Evolutionary conservation across 2,329 filamentous ascomycete genomes (phyloP).

Genomic region (Fusarium chuoi): DNA sequence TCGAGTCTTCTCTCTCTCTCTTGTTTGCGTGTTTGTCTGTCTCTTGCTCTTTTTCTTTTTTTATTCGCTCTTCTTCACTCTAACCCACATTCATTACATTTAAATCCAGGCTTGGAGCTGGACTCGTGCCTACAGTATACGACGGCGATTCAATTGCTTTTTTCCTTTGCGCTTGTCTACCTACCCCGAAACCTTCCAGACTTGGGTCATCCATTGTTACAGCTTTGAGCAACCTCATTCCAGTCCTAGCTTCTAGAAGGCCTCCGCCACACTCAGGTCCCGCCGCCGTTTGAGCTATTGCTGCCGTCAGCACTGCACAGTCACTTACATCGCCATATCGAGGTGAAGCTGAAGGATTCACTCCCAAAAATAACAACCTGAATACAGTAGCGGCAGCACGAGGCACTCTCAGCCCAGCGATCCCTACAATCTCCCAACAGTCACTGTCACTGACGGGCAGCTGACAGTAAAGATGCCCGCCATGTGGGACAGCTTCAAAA

Average conservation of each 20-base stretch:
- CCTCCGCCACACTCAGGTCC: conserved; percentile 19
- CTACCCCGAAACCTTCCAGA: not conserved
- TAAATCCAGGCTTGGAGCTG: conserved; percentile 33
- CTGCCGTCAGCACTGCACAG: conserved; percentile 34
- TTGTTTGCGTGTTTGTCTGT: conserved; percentile 2
- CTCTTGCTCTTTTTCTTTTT: not conserved
- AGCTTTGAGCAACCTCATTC: not conserved
- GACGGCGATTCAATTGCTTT: conserved; percentile 9
- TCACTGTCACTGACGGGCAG: conserved; percentile 6
- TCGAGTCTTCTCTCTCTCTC: not conserved
- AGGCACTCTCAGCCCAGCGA: conserved; percentile 16
- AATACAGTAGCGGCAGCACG: conserved; percentile 23
- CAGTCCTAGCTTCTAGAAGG: conserved; percentile 19
- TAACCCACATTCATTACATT: conserved; percentile 21
- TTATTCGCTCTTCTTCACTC: not conserved
- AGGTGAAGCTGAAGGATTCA: conserved; percentile 17
- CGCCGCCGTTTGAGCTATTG: conserved; percentile 9
- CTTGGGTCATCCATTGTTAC: conserved; percentile 1
- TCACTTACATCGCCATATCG: conserved; percentile 11
- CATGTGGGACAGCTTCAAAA: conserved; percentile 44
- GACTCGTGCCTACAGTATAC: conserved; percentile 32
- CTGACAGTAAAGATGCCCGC: conserved; percentile 38
- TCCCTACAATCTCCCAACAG: conserved; percentile 14
- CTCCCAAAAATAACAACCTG: conserved; percentile 37
- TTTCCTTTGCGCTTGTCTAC: conserved; percentile 3